Base-by-base conservation (phyloP, 2,329 filamentous ascomycete species). In the Zymoseptoria pseudotritici region DNA sequence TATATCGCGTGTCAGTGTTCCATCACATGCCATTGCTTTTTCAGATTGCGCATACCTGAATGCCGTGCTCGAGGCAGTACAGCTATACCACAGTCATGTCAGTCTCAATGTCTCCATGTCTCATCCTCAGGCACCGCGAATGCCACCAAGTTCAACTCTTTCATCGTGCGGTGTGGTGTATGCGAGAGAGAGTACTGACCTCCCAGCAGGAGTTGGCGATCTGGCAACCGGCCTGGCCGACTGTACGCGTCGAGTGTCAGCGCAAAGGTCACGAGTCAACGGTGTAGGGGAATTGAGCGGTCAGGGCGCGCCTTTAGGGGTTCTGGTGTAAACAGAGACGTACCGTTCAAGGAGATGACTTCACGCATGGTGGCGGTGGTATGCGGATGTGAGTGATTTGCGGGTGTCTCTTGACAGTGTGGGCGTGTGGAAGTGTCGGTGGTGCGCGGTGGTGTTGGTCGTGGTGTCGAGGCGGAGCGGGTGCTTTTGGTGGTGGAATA, bases 191-290 rank as follows among this genome's bases (percentile, higher is more conserved):
- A 63, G 73, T 74, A 83, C 90, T 83, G 83, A 99, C 94, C 91
- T 99, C 94, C 94, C 94, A 99, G 87, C 94, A 97, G 73, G 94
- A 94, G 85, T 99, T 99, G 82, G 93, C 94, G 77, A 99, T 99
- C 80, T 99, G 94, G 87, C 94, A 97, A 89, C 94, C 94, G 78
- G 94, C 94, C 86, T 99, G 94, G 82, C 94, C 94, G 85, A 99
- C 94, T 99, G 79, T 74, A 78, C 77, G 73, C 75, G 78, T 73
- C 66, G 65, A 74, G 69, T 67, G 81, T 89, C 76, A 88, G 84
- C 72, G 64, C 1, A 46, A n/a, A 46, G 11, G 36, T 46, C 36
- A 46, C 36, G 36, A 46, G 36, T 46, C 36, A 46, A 46, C 36
- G 36, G 36, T 7, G 36, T 6, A 46, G 36, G 36, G 36, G 36